Conservation (phyloP, 768 basidiomycete species). For the Russula sp. region DNA sequence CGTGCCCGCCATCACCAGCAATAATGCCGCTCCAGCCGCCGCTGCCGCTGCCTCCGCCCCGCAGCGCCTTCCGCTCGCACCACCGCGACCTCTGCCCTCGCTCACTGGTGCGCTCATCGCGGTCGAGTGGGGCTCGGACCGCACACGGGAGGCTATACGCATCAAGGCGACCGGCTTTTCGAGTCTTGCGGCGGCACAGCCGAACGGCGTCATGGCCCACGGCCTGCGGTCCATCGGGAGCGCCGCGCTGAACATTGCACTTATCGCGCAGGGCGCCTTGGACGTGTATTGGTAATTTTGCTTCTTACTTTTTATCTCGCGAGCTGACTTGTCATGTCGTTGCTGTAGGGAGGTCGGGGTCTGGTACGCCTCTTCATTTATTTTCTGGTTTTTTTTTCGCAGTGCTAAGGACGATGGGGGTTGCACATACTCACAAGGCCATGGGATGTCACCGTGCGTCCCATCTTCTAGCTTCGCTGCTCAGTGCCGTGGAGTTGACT, state of each 20-base stretch:
- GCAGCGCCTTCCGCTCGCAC: slow-evolving; percentile 57
- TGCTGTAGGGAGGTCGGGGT: slow-evolving; percentile 69
- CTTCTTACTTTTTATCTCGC: neutral
- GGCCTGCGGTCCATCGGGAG: slow-evolving; percentile 78
- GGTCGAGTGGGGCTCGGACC: slow-evolving; percentile 86
- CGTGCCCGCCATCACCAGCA: slow-evolving; percentile 13
- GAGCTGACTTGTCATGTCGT: neutral
- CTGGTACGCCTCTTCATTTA: slow-evolving; percentile 35
- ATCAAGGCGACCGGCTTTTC: slow-evolving; percentile 62
- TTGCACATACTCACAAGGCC: slow-evolving; percentile 34
- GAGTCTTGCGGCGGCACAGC: slow-evolving; percentile 66
- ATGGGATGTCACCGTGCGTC: slow-evolving; percentile 77
- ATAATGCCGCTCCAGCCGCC: too few species aligned
- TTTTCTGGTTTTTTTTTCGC: neutral
- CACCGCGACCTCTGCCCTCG: slow-evolving; percentile 48
- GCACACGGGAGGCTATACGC: slow-evolving; percentile 43
- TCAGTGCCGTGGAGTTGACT: too few species aligned
- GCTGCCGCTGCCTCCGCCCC: slow-evolving; percentile 21
- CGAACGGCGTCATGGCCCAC: slow-evolving; percentile 71
- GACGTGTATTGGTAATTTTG: slow-evolving; percentile 72
- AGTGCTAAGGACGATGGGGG: too few species aligned
- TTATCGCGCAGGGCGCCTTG: slow-evolving; percentile 83
- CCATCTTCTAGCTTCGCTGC: too few species aligned
- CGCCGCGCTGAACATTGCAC: slow-evolving; percentile 72
- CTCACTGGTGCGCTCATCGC: slow-evolving; percentile 70